Conservation (phyloP, 2,329 filamentous ascomycete genomes). For the Penicillium crustosum region DNA sequence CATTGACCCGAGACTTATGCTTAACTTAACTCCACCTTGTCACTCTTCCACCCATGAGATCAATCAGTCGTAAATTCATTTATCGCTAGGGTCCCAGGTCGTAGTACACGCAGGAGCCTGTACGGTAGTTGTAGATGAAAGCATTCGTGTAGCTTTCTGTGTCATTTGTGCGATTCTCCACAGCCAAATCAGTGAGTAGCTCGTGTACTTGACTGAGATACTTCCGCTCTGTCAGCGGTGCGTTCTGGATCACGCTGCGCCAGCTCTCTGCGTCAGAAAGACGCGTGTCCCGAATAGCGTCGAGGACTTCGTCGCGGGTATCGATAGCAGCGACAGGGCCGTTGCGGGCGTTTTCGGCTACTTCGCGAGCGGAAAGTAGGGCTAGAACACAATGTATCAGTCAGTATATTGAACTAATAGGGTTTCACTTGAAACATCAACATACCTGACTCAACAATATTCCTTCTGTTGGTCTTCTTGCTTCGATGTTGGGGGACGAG, state of each 20-base stretch:
- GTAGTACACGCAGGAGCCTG: slow-evolving; percentile 80
- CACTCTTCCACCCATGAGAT: background rate
- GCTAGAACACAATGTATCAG: slow-evolving; percentile 36
- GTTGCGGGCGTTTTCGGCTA: slow-evolving; percentile 69
- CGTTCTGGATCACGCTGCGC: slow-evolving; percentile 75
- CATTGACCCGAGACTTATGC: slow-evolving; percentile 8
- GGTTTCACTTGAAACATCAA: slow-evolving; percentile 39
- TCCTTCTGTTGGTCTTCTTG: slow-evolving; percentile 87
- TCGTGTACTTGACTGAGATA: slow-evolving; percentile 83
- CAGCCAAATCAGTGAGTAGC: slow-evolving; percentile 64
- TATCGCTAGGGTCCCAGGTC: slow-evolving; percentile 57
- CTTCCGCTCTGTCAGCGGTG: slow-evolving; percentile 73
- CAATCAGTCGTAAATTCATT: slow-evolving; percentile 18
- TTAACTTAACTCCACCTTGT: background rate
- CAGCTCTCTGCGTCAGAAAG: slow-evolving; percentile 81
- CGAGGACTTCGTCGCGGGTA: slow-evolving; percentile 78
- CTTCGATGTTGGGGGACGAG: slow-evolving; percentile 76
- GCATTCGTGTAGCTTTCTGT: slow-evolving; percentile 63
- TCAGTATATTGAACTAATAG: background rate
- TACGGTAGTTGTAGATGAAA: slow-evolving; percentile 90
- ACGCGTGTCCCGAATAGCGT: slow-evolving; percentile 69
- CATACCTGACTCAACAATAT: slow-evolving; percentile 79
- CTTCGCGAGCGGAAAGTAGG: slow-evolving; percentile 56
- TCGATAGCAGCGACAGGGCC: slow-evolving; percentile 86
- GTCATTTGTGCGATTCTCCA: slow-evolving; percentile 43